Evolutionary conservation across 495 filamentous ascomycete species (phyloP).

Genomic region (Penicillium pancosmium): DNA sequence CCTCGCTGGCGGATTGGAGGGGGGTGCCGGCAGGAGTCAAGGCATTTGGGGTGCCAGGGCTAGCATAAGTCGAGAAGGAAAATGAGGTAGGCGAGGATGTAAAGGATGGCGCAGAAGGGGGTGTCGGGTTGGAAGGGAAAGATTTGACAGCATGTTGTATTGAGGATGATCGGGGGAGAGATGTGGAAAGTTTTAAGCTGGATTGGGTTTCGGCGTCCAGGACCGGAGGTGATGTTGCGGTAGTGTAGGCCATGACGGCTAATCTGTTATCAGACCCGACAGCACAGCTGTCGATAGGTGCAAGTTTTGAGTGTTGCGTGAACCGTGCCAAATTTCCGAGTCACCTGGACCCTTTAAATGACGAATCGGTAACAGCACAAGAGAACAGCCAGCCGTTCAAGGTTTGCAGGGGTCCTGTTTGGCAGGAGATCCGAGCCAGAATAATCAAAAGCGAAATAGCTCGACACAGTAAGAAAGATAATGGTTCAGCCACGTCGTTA

Average conservation of each 20-base stretch:
- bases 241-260: constrained; percentile 48
- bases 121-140: constrained; percentile 30
- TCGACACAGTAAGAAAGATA: constrained; percentile 38
- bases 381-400: constrained; percentile 38
- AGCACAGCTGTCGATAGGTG: constrained; percentile 40
- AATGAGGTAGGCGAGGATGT: constrained; percentile 37
- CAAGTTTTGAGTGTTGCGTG: constrained; percentile 36
- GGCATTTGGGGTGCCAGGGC: constrained; percentile 38
- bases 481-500: constrained; percentile 51
- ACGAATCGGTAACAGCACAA: constrained; percentile 40
- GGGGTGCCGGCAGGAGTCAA: constrained; percentile 55
- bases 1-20: constrained; percentile 54
- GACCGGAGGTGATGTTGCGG: constrained; percentile 43
- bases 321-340: constrained; percentile 42
- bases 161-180: constrained; percentile 38
- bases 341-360: constrained; percentile 50
- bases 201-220: constrained; percentile 46
- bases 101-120: constrained; percentile 34
- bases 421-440: constrained; percentile 43
- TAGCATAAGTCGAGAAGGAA: constrained; percentile 34
- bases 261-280: constrained; percentile 32
- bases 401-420: constrained; percentile 31
- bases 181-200: constrained; percentile 46
- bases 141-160: constrained; percentile 43
- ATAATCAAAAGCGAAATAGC: constrained; percentile 34